These are phyloP conservation scores for Corrigiola litoralis DNA, from an alignment of 179 eudicot species.

Conservation along the genomic window DNA sequence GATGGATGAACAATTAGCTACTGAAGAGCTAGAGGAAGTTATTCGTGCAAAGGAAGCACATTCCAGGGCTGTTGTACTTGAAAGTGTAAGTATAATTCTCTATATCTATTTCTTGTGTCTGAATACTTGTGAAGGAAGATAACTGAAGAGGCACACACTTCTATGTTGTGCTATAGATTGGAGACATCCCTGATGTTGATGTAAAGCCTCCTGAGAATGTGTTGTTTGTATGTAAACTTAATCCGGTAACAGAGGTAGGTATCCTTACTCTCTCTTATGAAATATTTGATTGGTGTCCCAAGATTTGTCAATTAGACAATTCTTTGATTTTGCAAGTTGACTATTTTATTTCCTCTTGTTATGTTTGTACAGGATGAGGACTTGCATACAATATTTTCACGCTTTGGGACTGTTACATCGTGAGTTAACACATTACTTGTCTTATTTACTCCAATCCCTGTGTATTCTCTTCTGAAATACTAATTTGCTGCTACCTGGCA, in stretches of 20 bases:
- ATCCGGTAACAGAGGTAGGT: slow-evolving; percentile 94
- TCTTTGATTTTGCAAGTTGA: neutral
- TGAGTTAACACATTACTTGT: slow-evolving; percentile 34
- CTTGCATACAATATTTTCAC: slow-evolving; percentile 87
- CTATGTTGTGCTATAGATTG: slow-evolving; percentile 50
- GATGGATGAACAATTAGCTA: slow-evolving; percentile 70
- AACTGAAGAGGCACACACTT: neutral
- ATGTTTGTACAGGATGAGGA: slow-evolving; percentile 71
- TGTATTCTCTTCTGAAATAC: slow-evolving; percentile 4
- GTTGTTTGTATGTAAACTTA: slow-evolving; percentile 87
- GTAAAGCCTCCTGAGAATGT: slow-evolving; percentile 94
- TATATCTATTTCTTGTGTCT: neutral
- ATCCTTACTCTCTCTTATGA: neutral
- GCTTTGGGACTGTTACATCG: slow-evolving; percentile 91
- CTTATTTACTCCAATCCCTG: slow-evolving; percentile 1
- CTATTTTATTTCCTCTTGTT: neutral
- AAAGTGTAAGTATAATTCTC: slow-evolving; percentile 51
- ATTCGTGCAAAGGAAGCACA: slow-evolving; percentile 82
- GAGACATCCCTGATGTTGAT: slow-evolving; percentile 96
- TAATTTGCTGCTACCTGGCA: slow-evolving; percentile 45
- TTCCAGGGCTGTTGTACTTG: slow-evolving; percentile 94
- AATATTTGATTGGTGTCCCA: neutral
- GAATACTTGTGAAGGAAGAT: neutral
- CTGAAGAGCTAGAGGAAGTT: slow-evolving; percentile 74
- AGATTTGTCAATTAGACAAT: no score